phyloP scores from a whole-genome alignment of 116 monocot genomes.

The Cymodocea nodosa region DNA sequence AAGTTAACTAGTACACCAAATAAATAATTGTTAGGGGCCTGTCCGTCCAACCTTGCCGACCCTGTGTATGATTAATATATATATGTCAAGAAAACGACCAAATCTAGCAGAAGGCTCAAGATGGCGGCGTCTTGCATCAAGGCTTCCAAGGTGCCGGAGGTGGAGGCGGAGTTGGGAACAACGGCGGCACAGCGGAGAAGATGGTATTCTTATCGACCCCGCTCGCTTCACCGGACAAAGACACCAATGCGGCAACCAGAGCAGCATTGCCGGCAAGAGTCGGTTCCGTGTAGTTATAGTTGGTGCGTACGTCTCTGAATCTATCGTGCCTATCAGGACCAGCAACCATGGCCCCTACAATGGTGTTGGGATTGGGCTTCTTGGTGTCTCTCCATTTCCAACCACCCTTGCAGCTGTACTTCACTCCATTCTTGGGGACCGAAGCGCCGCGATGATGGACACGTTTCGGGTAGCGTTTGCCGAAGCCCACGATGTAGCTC shows the following conservation, averaged over 20 bases:
- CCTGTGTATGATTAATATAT: too few species aligned
- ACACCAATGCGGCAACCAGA: constrained; percentile 27
- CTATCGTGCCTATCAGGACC: constrained; percentile 33
- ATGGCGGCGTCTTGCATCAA: not conserved
- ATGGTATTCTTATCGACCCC: constrained; percentile 17
- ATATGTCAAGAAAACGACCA: not conserved
- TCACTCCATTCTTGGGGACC: constrained; percentile 26
- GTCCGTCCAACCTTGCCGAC: too few species aligned
- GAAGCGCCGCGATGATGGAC: constrained; percentile 34
- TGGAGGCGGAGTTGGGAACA: constrained; percentile 8
- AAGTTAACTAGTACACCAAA: too few species aligned
- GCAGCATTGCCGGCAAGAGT: constrained; percentile 33
- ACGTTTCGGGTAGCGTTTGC: constrained; percentile 19
- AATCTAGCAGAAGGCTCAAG: not conserved
- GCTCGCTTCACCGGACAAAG: constrained; percentile 9
- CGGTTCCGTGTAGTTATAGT: constrained; percentile 35
- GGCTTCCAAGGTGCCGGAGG: constrained; percentile 11
- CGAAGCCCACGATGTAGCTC: constrained; percentile 36
- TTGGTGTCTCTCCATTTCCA: constrained; percentile 34
- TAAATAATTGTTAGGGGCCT: too few species aligned
- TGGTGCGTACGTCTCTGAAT: constrained; percentile 20
- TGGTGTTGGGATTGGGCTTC: constrained; percentile 25
- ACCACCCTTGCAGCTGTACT: constrained; percentile 28
- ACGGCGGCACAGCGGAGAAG: constrained; percentile 12
- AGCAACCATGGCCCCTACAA: constrained; percentile 37